Evolutionary conservation across 345 rosid species (phyloP), one percentile per base, ranked within the genome.

Genomic region (Cardamine occulta): DNA sequence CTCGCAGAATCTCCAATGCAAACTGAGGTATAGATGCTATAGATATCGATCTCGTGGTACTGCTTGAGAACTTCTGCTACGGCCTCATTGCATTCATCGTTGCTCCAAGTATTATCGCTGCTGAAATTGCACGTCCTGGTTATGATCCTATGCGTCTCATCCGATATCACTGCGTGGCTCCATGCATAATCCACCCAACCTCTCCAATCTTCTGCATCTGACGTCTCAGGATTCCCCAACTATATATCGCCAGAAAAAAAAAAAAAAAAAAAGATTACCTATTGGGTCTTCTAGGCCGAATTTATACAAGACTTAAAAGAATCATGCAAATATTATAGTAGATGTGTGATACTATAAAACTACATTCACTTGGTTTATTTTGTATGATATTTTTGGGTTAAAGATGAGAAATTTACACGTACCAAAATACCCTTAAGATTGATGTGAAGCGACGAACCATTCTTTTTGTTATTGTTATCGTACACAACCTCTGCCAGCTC

Each of bases 101-200:
- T 93, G 39, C 87, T 82, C 21, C 98, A 89, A 51, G 88, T 89
- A 77, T 88, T 91, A 44, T 89, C 94, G 77, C 81, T 83, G 11
- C 89, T 76, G 67, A 96, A 96, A 79, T 93, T 90, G 6, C 99
- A 96, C 0, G 91, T 86, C 80, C 88, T 87, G 51, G 84, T 88
- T 53, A 96, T 91, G 74, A 84, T 88, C 80, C 72, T 79, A 72
- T 91, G 94, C 4, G 98, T 96, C 81, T 70, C 83, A 44, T 96
- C 99, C 0, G 99, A 96, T 65, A 96, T 93, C 82, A 91, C 94
- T 0, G 99, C 99, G 58, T 96, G 99, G 74, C 99, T 96, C 99
- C 99, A 96, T 93, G 98, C 94, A 32, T 89, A 96, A 23, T 88
- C 89, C 72, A 93, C 99, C 19, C 98, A 93, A 32, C 99, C 99